Evolutionary conservation across 495 filamentous ascomycete species (phyloP), one percentile per base, ranked within the genome.

Genomic region (Evansstolkia leycettana): DNA sequence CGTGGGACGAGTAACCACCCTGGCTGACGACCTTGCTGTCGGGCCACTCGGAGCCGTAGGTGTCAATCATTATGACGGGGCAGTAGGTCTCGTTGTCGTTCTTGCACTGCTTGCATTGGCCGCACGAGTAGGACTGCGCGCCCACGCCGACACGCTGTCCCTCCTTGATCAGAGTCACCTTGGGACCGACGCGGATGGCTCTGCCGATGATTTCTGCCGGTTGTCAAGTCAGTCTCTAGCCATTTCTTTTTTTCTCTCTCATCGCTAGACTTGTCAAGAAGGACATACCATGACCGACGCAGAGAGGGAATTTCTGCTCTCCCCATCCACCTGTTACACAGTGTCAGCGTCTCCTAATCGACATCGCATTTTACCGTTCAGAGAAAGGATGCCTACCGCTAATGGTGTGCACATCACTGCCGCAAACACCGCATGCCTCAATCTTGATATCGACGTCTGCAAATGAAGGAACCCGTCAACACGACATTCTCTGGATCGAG

Each of bases 71-170:
- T 39, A 64, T 51, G 28, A 81, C 63, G 7, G 76, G 74, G 62
- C 82, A 88, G 52, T 86, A 88, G 48, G 80, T 84, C 62, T 88
- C 84, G 39, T 87, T 81, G 32, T 75, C 75, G 54, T 68, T 65
- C 47, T 72, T 74, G 65, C 78, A 82, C 40, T 73, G 69, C 56
- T 70, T 55, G 65, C 78, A 82, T 26, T 75, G 68, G 43, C 86
- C 57, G 54, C 82, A 85, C 20, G 78, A 71, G 59, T 73, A 73
- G 29, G 81, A 72, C 58, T 87, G 82, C 3, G 84, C 80, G 26
- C 84, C 83, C 2, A 88, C 78, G 28, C 83, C 84, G 23, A 85
- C 84, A 29, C 83, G 76, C 46, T 86, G 76, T 28, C 84, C 84
- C 40, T 75, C 62, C 47, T 84, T 81, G 52, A 83, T 60, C 19